phyloP scores from a whole-genome alignment of 2,329 filamentous ascomycete species.

The Ascochyta clinopodiicola region DNA sequence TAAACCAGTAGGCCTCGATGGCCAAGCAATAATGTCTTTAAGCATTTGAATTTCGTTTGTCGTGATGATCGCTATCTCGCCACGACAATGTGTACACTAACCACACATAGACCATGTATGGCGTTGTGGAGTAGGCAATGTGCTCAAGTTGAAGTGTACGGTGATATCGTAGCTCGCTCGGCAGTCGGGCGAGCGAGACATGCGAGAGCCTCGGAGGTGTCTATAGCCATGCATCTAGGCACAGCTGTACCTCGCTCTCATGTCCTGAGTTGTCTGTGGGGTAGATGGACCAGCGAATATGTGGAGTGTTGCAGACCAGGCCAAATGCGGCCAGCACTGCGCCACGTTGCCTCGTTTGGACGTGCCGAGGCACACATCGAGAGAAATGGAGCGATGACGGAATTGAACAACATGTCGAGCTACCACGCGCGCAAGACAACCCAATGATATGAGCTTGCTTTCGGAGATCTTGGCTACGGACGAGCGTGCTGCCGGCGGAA shows the following conservation, averaged over 20 bases:
- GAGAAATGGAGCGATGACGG: slow-evolving; percentile 12
- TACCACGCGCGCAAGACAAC: background rate
- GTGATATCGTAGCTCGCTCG: too few relatives aligned
- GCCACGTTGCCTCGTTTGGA: background rate
- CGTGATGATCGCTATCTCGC: background rate
- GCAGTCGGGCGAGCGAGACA: too few relatives aligned
- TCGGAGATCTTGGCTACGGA: slow-evolving; percentile 17
- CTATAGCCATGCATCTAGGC: background rate
- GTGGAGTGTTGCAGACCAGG: background rate
- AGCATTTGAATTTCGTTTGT: background rate
- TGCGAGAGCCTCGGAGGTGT: too few relatives aligned
- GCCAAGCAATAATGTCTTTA: background rate
- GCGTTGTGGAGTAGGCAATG: too few relatives aligned
- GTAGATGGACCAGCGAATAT: background rate
- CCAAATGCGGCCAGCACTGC: slow-evolving; percentile 9
- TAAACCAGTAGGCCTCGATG: background rate
- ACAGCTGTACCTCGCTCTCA: background rate
- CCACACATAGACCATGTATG: too few relatives aligned
- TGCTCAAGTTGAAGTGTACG: too few relatives aligned
- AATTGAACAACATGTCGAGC: background rate
- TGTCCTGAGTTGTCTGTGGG: background rate
- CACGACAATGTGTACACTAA: too few relatives aligned
- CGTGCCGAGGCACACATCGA: slow-evolving; percentile 2
- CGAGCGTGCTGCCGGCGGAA: background rate
- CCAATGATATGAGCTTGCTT: background rate